Base-by-base conservation (phyloP, 2,329 filamentous ascomycete species). In the Elsinoe fawcettii region DNA sequence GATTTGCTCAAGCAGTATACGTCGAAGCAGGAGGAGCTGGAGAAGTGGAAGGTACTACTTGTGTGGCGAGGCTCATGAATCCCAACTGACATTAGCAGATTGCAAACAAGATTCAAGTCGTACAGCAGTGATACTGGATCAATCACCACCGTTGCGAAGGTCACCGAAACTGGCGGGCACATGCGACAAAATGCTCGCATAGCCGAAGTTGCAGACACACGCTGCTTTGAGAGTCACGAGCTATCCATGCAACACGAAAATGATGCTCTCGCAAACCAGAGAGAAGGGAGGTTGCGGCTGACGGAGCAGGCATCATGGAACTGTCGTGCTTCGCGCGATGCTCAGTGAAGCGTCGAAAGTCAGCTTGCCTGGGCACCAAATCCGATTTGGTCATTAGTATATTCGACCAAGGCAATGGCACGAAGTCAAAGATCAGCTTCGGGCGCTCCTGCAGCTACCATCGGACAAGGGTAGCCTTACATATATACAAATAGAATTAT, bases 1-100 rank as follows among this genome's bases (percentile, higher is more conserved):
- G 92, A 96, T 70, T 76, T 99, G 62, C 82, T 97, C 64, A 96
- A 96, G 80, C 90, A 96, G 75, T 97, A 97, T 79, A 95, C 95
- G 77, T 76, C 79, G 30, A 95, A 96, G 74, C 91, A 99, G 72
- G 84, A 90, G 41, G 93, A 99, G 69, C 82, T 99, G 78, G 92
- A 99, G 71, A 91, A 86, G 73, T 99, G 93, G 93, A 99, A 99
- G 89, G 92, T 95, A 75, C 59, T 83, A 69, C 11, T 2, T 30
- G 36, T 11, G 12, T 14, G n/a, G 4, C 14, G 6, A 5, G 49
- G n/a, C 51, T 47, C 18, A 53, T 41, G 36, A 30, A 8, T 32
- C 5, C 34, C 22, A 7, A 36, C 34, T 47, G 55, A 51, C 61
- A 11, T 32, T 34, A 69, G 69, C 72, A 91, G 88, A 91, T 90